Conservation (phyloP, 169 alveolate genomes). For the Pseudocohnilembus persalinus region DNA sequence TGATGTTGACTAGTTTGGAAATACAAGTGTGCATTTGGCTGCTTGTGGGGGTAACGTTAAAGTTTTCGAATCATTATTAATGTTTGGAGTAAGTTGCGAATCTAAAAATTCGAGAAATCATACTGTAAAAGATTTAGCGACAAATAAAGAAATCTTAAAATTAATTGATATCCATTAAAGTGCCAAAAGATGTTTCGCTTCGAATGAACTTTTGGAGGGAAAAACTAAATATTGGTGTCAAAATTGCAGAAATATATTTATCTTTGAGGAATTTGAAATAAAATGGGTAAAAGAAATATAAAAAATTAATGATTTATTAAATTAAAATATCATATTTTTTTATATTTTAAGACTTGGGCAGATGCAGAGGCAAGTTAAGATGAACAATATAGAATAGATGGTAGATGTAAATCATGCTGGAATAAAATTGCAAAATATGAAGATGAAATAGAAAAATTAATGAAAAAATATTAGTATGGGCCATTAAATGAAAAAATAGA, state of each 20-base stretch:
- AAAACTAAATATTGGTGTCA: slow-evolving; percentile 52
- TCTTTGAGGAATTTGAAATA: slow-evolving; percentile 47
- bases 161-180: slow-evolving; percentile 54
- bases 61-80: slow-evolving; percentile 63
- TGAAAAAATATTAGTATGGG: slow-evolving; percentile 57
- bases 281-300: slow-evolving; percentile 39
- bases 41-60: slow-evolving; percentile 62
- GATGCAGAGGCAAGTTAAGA: slow-evolving; percentile 56
- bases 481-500: slow-evolving; percentile 48
- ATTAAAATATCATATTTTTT: no score
- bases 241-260: slow-evolving; percentile 56
- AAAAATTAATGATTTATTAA: no score
- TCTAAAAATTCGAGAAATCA: slow-evolving; percentile 74
- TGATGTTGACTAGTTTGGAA: slow-evolving; percentile 76
- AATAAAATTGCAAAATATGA: slow-evolving; percentile 52
- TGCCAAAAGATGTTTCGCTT: slow-evolving; percentile 44
- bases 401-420: slow-evolving; percentile 63
- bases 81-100: slow-evolving; percentile 72
- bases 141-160: slow-evolving; percentile 48
- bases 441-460: slow-evolving; percentile 50
- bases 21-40: slow-evolving; percentile 77
- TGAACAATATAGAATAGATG: slow-evolving; percentile 68
- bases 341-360: slow-evolving; percentile 39
- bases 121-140: slow-evolving; percentile 70
- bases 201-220: slow-evolving; percentile 9